These are phyloP conservation scores for Liquidambar formosana DNA, from an alignment of 164 flowering plant genomes.

Conservation along the genomic window DNA sequence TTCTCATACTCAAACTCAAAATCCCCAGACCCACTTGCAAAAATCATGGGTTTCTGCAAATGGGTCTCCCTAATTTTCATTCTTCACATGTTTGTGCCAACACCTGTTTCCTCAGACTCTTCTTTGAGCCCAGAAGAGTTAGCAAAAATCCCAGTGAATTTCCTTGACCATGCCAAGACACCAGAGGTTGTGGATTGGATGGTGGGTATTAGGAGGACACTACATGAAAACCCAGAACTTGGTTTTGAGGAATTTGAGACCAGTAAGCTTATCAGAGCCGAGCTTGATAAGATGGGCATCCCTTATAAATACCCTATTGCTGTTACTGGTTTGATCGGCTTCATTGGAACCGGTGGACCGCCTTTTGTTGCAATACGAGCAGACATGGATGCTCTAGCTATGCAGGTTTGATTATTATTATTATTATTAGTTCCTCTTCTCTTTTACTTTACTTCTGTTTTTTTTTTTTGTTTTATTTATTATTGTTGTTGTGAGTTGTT, in stretches of 20 bases:
- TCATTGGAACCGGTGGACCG: conserved; percentile 33
- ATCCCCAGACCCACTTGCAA: too few species aligned
- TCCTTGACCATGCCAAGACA: conserved; percentile 26
- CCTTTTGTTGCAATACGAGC: conserved; percentile 46
- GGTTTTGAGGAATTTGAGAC: conserved; percentile 49
- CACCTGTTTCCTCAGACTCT: conserved; percentile 6
- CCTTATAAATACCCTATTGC: conserved; percentile 39
- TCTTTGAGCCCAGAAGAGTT: conserved; percentile 7
- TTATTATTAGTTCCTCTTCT: too few species aligned
- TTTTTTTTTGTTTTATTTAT: too few species aligned
- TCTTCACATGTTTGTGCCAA: neutral
- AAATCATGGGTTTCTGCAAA: conserved; percentile 13
- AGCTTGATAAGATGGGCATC: conserved; percentile 40
- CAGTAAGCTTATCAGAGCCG: conserved; percentile 40
- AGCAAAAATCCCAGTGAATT: conserved; percentile 17
- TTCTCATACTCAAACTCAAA: neutral
- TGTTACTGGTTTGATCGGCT: conserved; percentile 43
- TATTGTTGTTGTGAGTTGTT: too few species aligned
- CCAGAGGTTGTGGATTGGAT: conserved; percentile 37
- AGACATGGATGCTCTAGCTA: conserved; percentile 51
- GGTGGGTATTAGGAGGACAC: conserved; percentile 37
- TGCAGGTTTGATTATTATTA: conserved; percentile 29
- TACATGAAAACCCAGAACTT: conserved; percentile 50
- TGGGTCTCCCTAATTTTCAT: conserved; percentile 8
- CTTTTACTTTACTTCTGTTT: too few species aligned